Base-by-base conservation (phyloP, 2,329 filamentous ascomycete genomes). In the Moelleriella libera region DNA sequence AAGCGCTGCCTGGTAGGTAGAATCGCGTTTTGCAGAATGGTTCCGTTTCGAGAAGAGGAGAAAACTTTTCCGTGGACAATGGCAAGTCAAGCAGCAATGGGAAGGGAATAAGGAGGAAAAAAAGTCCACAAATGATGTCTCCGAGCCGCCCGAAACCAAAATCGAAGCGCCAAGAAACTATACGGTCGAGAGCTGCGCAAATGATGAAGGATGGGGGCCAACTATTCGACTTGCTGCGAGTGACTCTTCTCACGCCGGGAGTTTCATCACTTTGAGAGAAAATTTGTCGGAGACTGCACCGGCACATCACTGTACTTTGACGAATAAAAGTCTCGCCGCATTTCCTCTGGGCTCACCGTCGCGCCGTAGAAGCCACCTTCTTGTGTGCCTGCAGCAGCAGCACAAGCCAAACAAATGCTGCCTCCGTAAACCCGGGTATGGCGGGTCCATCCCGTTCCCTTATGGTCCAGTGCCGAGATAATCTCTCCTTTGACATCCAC, bases 391-490 rank as follows among this genome's bases (percentile, higher is more conserved):
- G 8, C 34, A 37, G 34, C 69, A 8, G 70, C 72, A 40, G 70
- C 62, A 52, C 76, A 80, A 1, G 75, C 74, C 40, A 77, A 64
- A 51, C 76, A 80, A 3, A 73, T 68, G 5, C 75, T 74, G 49
- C 75, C 75, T 30, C 75, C 75, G 52, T 78, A 79, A 30, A 79
- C 75, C 30, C 74, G 69, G 12, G 75, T 80, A 57, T 80, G 76
- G 39, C 74, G 68, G 54, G 67, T 72, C 76, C 75, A 80, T 41
- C 68, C 68, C 14, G 68, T 64, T 5, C 71, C 73, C 10, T 66
- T 62, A 48, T 65, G 64, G 54, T 76, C 68, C 48, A 70, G 60
- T 10, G 69, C 63, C 7, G 69, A 71, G 41, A 76, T 64, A 48
- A 74, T 70, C 54, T 77, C 72, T 30, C 71, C 74, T 44, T 71